These are phyloP conservation scores for Apiotrichum gamsii DNA, from an alignment of 1,284 basidiomycete genomes.

Conservation along the genomic window DNA sequence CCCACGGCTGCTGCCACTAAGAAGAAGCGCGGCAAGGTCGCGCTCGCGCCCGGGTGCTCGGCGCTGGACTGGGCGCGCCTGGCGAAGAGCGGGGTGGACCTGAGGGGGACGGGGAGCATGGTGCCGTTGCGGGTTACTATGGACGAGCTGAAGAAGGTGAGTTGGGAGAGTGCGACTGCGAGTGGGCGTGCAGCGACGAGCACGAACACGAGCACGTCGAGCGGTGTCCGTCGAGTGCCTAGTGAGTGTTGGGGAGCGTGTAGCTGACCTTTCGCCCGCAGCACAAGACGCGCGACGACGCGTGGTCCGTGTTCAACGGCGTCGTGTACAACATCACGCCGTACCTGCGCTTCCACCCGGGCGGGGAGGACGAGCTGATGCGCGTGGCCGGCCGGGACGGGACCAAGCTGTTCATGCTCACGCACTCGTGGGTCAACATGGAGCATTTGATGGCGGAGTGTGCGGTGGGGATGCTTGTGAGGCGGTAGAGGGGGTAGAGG, in stretches of 20 bases:
- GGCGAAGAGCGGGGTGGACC: constrained; percentile 68
- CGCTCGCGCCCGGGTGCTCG: constrained; percentile 82
- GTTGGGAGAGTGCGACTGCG: too few relatives aligned
- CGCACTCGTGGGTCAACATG: constrained; percentile 84
- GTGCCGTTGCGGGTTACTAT: constrained; percentile 67
- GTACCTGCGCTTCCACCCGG: constrained; percentile 88
- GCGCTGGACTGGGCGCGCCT: constrained; percentile 91
- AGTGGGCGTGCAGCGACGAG: too few relatives aligned
- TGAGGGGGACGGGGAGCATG: constrained; percentile 55
- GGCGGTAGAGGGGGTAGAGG: constrained; percentile 55
- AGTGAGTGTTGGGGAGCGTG: neutral
- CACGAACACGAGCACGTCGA: too few relatives aligned
- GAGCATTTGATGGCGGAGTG: constrained; percentile 91
- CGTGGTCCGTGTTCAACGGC: constrained; percentile 87
- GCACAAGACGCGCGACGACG: constrained; percentile 61
- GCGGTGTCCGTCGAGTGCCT: too few relatives aligned
- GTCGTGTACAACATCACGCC: constrained; percentile 96
- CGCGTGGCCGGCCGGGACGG: constrained; percentile 93
- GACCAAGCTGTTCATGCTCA: constrained; percentile 74
- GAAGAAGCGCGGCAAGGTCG: constrained; percentile 69
- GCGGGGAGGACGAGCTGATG: constrained; percentile 89
- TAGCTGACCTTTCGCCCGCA: constrained; percentile 4
- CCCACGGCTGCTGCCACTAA: constrained; percentile 10
- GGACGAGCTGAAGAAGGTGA: constrained; percentile 75
- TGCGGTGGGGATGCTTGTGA: constrained; percentile 78